Conservation (phyloP, 2,329 filamentous ascomycete genomes). For the Calonectria fujianensis region DNA sequence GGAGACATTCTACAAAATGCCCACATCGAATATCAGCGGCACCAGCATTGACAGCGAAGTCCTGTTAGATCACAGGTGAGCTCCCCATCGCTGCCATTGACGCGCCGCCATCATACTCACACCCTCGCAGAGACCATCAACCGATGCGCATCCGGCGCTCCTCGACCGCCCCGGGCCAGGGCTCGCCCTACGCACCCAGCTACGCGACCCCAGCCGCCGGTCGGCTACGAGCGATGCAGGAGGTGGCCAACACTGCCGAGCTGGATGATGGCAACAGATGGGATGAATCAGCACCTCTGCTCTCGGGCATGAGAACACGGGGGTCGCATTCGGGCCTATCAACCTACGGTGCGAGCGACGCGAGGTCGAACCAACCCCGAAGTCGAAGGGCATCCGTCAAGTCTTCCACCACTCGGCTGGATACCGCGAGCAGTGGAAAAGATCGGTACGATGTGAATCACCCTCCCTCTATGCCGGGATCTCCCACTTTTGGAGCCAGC, state of each 20-base stretch:
- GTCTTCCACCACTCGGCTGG: conserved; percentile 69
- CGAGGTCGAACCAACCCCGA: conserved; percentile 56
- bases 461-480: conserved; percentile 80
- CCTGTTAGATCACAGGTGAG: conserved; percentile 88
- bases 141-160: conserved; percentile 79
- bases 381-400: conserved; percentile 70
- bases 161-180: conserved; percentile 65
- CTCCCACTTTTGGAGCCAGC: conserved; percentile 71
- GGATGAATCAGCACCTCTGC: conserved; percentile 74
- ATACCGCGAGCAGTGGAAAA: conserved; percentile 56
- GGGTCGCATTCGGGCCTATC: conserved; percentile 52
- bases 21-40: conserved; percentile 79
- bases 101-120: conserved; percentile 30
- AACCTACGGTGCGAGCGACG: conserved; percentile 67
- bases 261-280: conserved; percentile 54
- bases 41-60: conserved; percentile 93
- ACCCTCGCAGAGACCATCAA: conserved; percentile 71
- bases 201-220: conserved; percentile 55
- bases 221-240: conserved; percentile 61
- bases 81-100: conserved; percentile 12
- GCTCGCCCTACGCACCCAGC: conserved; percentile 61
- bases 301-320: conserved; percentile 62
- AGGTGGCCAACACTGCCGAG: conserved; percentile 67
- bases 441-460: conserved; percentile 80
- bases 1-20: conserved; percentile 70